Evolutionary conservation across 805 yeast genomes (phyloP).

Genomic region (Blastobotrys terrestris): DNA sequence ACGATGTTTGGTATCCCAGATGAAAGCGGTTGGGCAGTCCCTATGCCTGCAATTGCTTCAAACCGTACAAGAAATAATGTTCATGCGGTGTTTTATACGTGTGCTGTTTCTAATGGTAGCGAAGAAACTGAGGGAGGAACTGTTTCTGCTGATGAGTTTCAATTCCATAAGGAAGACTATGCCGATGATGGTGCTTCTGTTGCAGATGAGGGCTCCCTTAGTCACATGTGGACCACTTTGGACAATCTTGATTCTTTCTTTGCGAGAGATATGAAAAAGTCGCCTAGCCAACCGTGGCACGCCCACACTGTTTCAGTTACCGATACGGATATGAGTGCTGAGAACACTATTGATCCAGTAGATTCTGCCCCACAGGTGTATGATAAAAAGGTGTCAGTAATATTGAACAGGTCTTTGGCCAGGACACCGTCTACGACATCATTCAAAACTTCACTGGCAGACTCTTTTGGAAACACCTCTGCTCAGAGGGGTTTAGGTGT

Average conservation of each 20-base stretch:
- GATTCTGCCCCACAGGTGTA: slow-evolving; percentile 74
- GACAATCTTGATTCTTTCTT: slow-evolving; percentile 87
- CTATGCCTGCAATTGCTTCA: slow-evolving; percentile 89
- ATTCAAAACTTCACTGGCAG: slow-evolving; percentile 70
- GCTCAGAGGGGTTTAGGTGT: slow-evolving; percentile 8
- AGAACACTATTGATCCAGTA: slow-evolving; percentile 43
- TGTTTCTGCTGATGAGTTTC: slow-evolving; percentile 20
- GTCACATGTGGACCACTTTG: slow-evolving; percentile 88
- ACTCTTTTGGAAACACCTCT: slow-evolving; percentile 39
- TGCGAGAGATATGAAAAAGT: slow-evolving; percentile 45
- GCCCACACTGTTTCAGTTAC: slow-evolving; percentile 41
- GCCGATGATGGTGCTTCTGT: slow-evolving; percentile 40
- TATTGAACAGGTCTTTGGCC: slow-evolving; percentile 65
- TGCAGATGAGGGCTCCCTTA: slow-evolving; percentile 60
- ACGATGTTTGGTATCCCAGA: slow-evolving; percentile 93
- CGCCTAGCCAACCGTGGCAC: slow-evolving; percentile 15
- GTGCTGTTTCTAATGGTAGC: slow-evolving; percentile 34
- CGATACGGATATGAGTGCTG: slow-evolving; percentile 53
- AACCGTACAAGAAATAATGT: slow-evolving; percentile 86
- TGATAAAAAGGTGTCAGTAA: slow-evolving; percentile 73
- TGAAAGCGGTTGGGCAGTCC: slow-evolving; percentile 94
- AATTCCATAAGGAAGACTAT: slow-evolving; percentile 59
- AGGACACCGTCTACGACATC: slow-evolving; percentile 71
- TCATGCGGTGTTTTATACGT: slow-evolving; percentile 90
- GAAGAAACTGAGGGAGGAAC: slow-evolving; percentile 6